These are phyloP conservation scores for Zasmidium angulare DNA, from an alignment of 2,329 filamentous ascomycete genomes.

Conservation along the genomic window DNA sequence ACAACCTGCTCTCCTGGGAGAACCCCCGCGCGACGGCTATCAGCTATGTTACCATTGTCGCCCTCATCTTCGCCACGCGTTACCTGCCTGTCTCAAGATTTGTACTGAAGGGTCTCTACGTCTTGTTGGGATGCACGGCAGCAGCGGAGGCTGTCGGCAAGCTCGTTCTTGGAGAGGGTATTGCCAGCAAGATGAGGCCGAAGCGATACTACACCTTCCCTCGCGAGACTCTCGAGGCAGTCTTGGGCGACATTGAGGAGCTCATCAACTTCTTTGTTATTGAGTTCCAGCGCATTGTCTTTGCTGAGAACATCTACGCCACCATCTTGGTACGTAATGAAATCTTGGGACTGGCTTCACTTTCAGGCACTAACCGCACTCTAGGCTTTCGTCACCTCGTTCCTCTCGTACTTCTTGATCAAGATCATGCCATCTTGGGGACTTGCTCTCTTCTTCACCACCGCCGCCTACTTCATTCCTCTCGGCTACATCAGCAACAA, in stretches of 20 bases:
- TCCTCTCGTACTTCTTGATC: conserved; percentile 64
- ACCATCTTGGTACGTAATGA: conserved; percentile 56
- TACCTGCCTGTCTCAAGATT: conserved; percentile 64
- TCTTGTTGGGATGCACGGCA: conserved; percentile 59
- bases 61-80: conserved; percentile 62
- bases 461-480: conserved; percentile 58
- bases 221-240: conserved; percentile 61
- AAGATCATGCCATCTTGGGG: conserved; percentile 67
- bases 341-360: background rate
- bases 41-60: conserved; percentile 56
- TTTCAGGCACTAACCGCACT: conserved; percentile 21
- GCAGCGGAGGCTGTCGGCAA: conserved; percentile 58
- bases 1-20: conserved; percentile 66
- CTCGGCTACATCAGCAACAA: conserved; percentile 66
- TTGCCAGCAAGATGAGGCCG: conserved; percentile 62
- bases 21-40: conserved; percentile 64
- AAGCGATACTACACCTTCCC: conserved; percentile 66
- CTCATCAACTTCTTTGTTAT: conserved; percentile 68
- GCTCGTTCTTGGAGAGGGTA: conserved; percentile 56
- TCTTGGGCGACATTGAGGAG: conserved; percentile 63
- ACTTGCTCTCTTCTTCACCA: conserved; percentile 57
- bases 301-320: conserved; percentile 63
- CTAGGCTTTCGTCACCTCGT: conserved; percentile 59
- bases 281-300: conserved; percentile 65
- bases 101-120: conserved; percentile 60